phyloP scores from a whole-genome alignment of 2,329 filamentous ascomycete species.

The Aspergillus aculeatus region DNA sequence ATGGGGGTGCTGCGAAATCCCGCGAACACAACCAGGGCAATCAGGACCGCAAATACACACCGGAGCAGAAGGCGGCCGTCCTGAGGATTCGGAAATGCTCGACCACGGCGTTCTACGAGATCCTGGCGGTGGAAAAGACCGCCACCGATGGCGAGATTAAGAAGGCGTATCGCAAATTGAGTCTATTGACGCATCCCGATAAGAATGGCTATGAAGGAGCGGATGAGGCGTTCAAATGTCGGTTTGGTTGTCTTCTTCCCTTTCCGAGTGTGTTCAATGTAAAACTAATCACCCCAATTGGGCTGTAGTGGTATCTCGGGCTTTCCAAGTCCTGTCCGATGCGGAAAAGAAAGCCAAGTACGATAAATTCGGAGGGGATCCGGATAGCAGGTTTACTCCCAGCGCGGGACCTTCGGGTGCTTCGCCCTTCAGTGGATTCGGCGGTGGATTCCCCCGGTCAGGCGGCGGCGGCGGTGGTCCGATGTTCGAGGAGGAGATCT shows the following conservation, averaged over 20 bases:
- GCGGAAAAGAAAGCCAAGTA: slow-evolving; percentile 87
- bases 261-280: slow-evolving; percentile 57
- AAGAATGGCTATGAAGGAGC: slow-evolving; percentile 96
- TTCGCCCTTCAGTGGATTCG: slow-evolving; percentile 47
- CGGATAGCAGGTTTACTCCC: slow-evolving; percentile 77
- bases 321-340: slow-evolving; percentile 90
- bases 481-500: slow-evolving; percentile 88
- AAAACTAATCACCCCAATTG: slow-evolving; percentile 40
- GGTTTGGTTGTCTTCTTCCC: slow-evolving; percentile 31
- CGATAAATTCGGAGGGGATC: slow-evolving; percentile 87
- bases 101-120: slow-evolving; percentile 92
- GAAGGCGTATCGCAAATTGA: slow-evolving; percentile 94
- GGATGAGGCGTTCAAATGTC: slow-evolving; percentile 94
- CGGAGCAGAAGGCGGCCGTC: slow-evolving; percentile 88
- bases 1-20: slow-evolving; percentile 44
- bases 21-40: slow-evolving; percentile 52
- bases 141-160: slow-evolving; percentile 82
- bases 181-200: slow-evolving; percentile 92
- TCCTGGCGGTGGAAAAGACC: slow-evolving; percentile 71
- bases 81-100: slow-evolving; percentile 81
- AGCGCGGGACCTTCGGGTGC: slow-evolving; percentile 40
- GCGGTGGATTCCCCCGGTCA: slow-evolving; percentile 46
- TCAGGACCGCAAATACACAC: slow-evolving; percentile 66
- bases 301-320: slow-evolving; percentile 73
- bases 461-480: slow-evolving; percentile 50